A percentile compares a stretch with the other conserved stretches of the same genome.
phyloP scores from a whole-genome alignment of 345 rosid genomes.

The Camelina hispida region DNA sequence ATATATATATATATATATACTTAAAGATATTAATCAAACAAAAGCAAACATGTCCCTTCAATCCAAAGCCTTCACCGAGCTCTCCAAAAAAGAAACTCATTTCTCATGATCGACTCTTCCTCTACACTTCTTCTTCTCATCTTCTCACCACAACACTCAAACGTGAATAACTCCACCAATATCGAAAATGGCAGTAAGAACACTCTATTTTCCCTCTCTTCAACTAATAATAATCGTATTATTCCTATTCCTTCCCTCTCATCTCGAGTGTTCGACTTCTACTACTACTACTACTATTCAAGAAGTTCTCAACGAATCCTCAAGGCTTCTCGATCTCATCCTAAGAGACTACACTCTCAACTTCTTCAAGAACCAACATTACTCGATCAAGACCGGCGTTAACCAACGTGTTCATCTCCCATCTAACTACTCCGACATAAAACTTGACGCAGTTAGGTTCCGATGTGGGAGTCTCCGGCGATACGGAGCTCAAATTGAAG shows the following conservation, averaged over 20 bases:
- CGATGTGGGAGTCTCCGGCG: conserved; percentile 91
- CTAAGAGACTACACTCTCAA: conserved; percentile 80
- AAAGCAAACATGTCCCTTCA: conserved; percentile 41
- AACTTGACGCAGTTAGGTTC: conserved; percentile 55
- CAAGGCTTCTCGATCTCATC: conserved; percentile 69
- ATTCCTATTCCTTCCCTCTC: conserved; percentile 23
- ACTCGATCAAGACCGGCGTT: conserved; percentile 59
- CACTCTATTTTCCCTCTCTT: conserved; percentile 27
- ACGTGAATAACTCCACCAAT: conserved; percentile 19
- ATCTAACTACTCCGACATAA: conserved; percentile 75
- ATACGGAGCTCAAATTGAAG: conserved; percentile 79
- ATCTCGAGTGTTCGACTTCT: conserved; percentile 31
- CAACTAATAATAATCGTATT: conserved; percentile 5
- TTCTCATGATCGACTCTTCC: conserved; percentile 36
- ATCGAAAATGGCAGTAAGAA: conserved; percentile 32
- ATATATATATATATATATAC: neutral
- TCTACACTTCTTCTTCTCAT: conserved; percentile 28
- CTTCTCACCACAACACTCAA: conserved; percentile 31
- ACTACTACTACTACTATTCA: conserved; percentile 38
- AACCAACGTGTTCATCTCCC: conserved; percentile 62
- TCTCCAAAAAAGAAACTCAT: conserved; percentile 9
- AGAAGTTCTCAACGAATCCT: conserved; percentile 56
- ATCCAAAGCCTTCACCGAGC: conserved; percentile 45
- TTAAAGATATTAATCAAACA: neutral
- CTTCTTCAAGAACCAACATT: conserved; percentile 51